phyloP scores from a whole-genome alignment of 768 basidiomycete genomes.

The Pulveroboletus frians region DNA sequence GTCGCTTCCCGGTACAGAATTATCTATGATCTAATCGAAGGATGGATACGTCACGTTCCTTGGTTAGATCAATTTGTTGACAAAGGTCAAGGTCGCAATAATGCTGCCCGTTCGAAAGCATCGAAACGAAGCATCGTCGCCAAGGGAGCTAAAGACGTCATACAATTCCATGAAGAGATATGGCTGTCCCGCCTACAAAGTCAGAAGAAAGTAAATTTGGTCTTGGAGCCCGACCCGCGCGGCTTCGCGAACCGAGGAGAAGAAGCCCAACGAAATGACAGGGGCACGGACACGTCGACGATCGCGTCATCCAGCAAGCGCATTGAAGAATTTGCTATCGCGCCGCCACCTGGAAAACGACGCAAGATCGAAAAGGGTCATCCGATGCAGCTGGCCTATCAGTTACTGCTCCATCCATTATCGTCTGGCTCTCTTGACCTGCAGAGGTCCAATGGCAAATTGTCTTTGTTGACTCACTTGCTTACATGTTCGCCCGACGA shows the following conservation, averaged over 20 bases:
- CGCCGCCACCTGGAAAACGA: constrained; percentile 25
- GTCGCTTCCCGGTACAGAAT: constrained; percentile 68
- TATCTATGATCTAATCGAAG: constrained; percentile 54
- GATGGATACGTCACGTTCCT: constrained; percentile 60
- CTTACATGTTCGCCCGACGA: constrained; percentile 41
- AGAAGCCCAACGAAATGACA: constrained; percentile 26
- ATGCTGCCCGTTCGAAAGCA: constrained; percentile 51
- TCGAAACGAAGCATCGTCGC: constrained; percentile 63
- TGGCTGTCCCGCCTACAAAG: constrained; percentile 40
- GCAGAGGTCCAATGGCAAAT: constrained; percentile 9
- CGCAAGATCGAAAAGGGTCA: constrained; percentile 25
- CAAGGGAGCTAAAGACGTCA: constrained; percentile 61
- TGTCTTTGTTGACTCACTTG: constrained; percentile 47
- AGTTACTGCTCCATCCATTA: constrained; percentile 58
- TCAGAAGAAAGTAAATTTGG: constrained; percentile 33
- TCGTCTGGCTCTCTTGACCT: constrained; percentile 24
- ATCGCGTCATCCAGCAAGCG: constrained; percentile 9
- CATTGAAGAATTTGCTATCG: not conserved
- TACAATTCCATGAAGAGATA: constrained; percentile 63
- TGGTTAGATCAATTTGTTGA: constrained; percentile 61
- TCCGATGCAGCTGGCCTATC: constrained; percentile 43
- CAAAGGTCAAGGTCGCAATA: constrained; percentile 29
- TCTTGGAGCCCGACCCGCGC: constrained; percentile 34
- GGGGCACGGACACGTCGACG: constrained; percentile 2
- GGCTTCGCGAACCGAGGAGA: constrained; percentile 31